Evolutionary conservation across 2,329 filamentous ascomycete genomes (phyloP).

Genomic region (Colletotrichum agaves): DNA sequence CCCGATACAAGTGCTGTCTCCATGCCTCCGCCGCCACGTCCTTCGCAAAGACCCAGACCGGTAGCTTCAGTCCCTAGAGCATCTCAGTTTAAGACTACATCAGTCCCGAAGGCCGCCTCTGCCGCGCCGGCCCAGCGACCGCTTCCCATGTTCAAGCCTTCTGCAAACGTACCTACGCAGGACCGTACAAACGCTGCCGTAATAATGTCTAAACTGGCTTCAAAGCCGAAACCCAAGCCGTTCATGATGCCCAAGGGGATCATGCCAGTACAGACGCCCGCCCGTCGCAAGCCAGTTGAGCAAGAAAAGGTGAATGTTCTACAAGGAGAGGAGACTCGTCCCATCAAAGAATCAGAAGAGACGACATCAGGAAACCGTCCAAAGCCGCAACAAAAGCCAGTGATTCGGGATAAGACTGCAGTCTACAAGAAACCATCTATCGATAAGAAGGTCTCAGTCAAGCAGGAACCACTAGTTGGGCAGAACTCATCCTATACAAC

Average conservation of each 20-base stretch:
- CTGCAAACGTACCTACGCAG: not conserved
- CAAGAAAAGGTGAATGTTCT: not conserved
- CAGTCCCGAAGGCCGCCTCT: not conserved
- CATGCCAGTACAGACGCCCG: not conserved
- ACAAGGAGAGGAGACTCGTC: no score
- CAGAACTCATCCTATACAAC: not conserved
- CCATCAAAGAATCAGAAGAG: no score
- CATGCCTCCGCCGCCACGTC: constrained; percentile 19
- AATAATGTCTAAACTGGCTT: not conserved
- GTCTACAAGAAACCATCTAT: no score
- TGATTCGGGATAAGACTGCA: no score
- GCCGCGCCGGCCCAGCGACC: not conserved
- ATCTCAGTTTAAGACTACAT: not conserved
- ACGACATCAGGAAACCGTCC: no score
- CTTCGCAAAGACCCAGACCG: not conserved
- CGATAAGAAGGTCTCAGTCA: not conserved
- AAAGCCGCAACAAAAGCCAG: no score
- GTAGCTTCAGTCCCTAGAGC: not conserved
- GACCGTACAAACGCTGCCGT: not conserved
- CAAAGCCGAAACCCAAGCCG: constrained; percentile 24
- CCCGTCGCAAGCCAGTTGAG: not conserved
- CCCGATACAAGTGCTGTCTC: not conserved
- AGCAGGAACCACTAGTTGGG: not conserved
- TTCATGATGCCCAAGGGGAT: constrained; percentile 32
- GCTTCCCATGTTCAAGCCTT: not conserved